These are phyloP conservation scores for Strigomonas culicis DNA, from an alignment of 208 protist species.

Conservation along the genomic window DNA sequence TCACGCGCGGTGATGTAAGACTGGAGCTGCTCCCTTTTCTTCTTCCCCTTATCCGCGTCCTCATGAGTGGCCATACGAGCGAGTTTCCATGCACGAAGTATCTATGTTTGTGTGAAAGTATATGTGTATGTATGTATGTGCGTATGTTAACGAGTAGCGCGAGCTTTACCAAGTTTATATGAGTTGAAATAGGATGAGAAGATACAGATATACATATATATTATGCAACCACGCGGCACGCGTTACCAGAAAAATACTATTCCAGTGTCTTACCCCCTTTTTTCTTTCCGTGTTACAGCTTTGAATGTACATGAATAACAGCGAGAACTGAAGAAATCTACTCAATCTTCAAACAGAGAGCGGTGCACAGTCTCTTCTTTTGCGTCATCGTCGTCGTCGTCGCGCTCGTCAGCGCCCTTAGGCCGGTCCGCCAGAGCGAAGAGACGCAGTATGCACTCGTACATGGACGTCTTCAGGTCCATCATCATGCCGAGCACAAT, in stretches of 20 bases:
- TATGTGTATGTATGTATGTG: constrained; percentile 6
- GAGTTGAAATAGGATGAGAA: too few species aligned
- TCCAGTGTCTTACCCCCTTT: background rate
- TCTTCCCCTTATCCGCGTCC: background rate
- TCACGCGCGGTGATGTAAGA: constrained; percentile 61
- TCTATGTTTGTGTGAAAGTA: background rate
- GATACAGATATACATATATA: too few species aligned
- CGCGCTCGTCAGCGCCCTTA: constrained; percentile 18
- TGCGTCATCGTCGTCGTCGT: constrained; percentile 2
- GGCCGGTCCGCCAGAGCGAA: constrained; percentile 44
- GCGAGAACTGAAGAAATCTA: background rate
- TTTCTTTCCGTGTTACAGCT: constrained; percentile 2
- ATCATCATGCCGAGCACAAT: constrained; percentile 64
- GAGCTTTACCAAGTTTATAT: too few species aligned
- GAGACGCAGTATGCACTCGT: constrained; percentile 47
- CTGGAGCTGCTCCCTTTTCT: constrained; percentile 13
- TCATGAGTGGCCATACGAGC: background rate
- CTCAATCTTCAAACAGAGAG: background rate
- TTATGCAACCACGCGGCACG: too few species aligned
- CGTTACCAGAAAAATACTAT: too few species aligned
- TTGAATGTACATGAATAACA: background rate
- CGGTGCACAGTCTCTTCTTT: background rate
- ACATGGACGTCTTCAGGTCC: constrained; percentile 73
- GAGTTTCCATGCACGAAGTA: background rate
- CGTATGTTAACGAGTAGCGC: background rate